Evolutionary conservation across 441 rosid species (phyloP).

Genomic region (Dalechampia spathulata): DNA sequence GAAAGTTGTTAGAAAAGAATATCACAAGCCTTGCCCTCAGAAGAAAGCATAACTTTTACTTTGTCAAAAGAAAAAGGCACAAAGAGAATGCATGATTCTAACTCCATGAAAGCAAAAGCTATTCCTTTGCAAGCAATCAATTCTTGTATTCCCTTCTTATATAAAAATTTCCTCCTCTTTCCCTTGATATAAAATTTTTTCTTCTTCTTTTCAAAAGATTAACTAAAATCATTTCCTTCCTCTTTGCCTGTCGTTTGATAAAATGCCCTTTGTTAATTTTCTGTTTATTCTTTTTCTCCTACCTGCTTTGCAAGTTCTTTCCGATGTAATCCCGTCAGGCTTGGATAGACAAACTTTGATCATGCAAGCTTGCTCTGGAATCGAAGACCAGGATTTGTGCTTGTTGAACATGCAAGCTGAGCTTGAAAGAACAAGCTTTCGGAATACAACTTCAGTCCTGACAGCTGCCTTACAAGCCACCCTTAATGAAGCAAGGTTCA

Average conservation of each 20-base stretch:
- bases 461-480: conserved; percentile 46
- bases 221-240: conserved; percentile 9
- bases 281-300: conserved; percentile 28
- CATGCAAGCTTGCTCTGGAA: conserved; percentile 35
- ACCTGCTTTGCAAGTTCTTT: conserved; percentile 27
- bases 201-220: conserved; percentile 1
- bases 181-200: conserved; percentile 11
- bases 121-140: conserved; percentile 53
- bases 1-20: conserved; percentile 16
- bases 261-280: conserved; percentile 32
- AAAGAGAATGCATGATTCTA: conserved; percentile 60
- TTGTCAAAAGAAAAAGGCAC: conserved; percentile 33
- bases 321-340: conserved; percentile 20
- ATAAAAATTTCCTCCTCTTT: conserved; percentile 9
- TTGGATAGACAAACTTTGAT: conserved; percentile 30
- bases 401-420: conserved; percentile 31
- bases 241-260: conserved; percentile 12
- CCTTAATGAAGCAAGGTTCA: conserved; percentile 47
- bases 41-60: conserved; percentile 60
- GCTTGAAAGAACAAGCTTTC: conserved; percentile 24
- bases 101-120: conserved; percentile 23
- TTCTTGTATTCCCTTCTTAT: conserved; percentile 16
- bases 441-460: conserved; percentile 37
- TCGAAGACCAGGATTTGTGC: conserved; percentile 48
- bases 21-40: conserved; percentile 11